These are phyloP conservation scores for Ramaria sp. DNA, from an alignment of 768 basidiomycete species.

Conservation along the genomic window DNA sequence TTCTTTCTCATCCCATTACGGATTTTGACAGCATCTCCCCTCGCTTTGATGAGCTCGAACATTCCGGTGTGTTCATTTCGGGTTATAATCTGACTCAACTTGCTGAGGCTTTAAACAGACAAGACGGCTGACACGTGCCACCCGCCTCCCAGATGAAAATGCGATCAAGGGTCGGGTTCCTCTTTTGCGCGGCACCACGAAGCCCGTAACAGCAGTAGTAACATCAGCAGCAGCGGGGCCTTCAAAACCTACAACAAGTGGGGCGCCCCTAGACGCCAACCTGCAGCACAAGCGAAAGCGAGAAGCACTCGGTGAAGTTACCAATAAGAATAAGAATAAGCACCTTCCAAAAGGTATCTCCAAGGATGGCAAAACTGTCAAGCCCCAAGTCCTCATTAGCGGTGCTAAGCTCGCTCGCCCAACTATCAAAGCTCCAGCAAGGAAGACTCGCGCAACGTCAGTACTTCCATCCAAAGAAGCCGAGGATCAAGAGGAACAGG, in stretches of 20 bases:
- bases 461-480: slow-evolving; percentile 12
- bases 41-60: slow-evolving; percentile 20
- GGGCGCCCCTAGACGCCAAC: slow-evolving; percentile 31
- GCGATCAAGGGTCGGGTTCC: slow-evolving; percentile 49
- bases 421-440: slow-evolving; percentile 23
- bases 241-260: slow-evolving; percentile 30
- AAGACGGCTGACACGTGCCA: slow-evolving; percentile 47
- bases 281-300: slow-evolving; percentile 62
- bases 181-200: slow-evolving; percentile 28
- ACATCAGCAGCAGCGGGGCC: slow-evolving; percentile 33
- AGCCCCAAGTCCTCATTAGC: slow-evolving; percentile 20
- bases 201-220: slow-evolving; percentile 41
- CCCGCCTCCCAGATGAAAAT: slow-evolving; percentile 51
- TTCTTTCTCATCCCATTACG: not conserved
- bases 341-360: slow-evolving; percentile 2
- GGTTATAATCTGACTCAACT: not conserved
- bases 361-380: slow-evolving; percentile 17
- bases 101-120: slow-evolving; percentile 27
- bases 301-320: slow-evolving; percentile 64
- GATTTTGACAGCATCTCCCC: not conserved
- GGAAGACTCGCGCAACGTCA: slow-evolving; percentile 37
- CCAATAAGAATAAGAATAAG: slow-evolving; percentile 22
- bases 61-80: slow-evolving; percentile 29
- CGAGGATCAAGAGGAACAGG: slow-evolving; percentile 4
- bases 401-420: not conserved